Evolutionary conservation across 2,329 filamentous ascomycete genomes (phyloP), one percentile per base, ranked within the genome.

Genomic region (Colletotrichum sp.): DNA sequence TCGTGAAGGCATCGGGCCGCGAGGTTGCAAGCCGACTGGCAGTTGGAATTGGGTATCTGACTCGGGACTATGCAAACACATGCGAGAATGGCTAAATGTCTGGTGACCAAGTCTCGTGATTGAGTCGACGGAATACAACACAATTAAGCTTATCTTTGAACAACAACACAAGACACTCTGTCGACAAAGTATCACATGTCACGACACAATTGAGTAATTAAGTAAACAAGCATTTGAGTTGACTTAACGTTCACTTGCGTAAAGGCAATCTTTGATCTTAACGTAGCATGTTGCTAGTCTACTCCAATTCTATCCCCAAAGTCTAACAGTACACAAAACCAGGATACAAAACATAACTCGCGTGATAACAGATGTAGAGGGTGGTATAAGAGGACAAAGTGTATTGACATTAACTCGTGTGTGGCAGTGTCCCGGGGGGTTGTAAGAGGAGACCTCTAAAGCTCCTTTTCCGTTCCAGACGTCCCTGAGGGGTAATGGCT

Each of bases 391-490:
- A 63, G 69, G 47, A 64, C 72, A 67, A 67, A 21, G n/a, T 54
- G 36, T 64, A 51, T 67, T 66, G 72, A 27, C 57, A 64, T 72
- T 58, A 72, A 62, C 59, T 67, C 72, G 47, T 61, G 47, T 61
- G 57, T 74, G 68, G 68, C 66, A 68, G 38, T 72, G 62, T 66
- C 63, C 57, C 33, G 29, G 47, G 63, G 57, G 55, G 57, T 67
- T 71, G 34, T 51, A 67, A 67, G 69, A 63, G 57, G 66, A 72
- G 33, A 64, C 55, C 34, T 62, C 57, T 63, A 70, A 74, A 74
- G 66, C 63, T 66, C 71, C 57, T 58, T 27, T 27, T 72, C 57
- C 69, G 47, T 72, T 64, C 72, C 72, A 72, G 71, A 71, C 63
- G 69, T 74, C 57, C 68, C 62, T 72, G 55, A 54, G 57, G 24